phyloP scores from a whole-genome alignment of 208 protist species.

The Wallacemonas collosoma region DNA sequence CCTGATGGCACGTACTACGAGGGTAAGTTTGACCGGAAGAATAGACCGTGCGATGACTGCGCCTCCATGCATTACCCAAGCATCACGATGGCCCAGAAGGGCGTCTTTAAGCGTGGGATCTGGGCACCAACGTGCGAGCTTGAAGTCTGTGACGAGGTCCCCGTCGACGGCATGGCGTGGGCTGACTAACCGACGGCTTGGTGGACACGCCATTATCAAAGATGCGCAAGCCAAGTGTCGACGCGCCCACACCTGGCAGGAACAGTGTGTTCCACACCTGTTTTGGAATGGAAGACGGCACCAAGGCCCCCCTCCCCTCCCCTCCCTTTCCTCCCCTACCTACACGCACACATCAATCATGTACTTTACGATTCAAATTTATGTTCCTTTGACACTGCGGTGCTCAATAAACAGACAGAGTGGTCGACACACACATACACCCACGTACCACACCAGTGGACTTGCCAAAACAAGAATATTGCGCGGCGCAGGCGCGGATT shows the following conservation, averaged over 20 bases:
- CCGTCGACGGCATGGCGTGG: conserved; percentile 67
- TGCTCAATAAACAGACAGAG: not conserved
- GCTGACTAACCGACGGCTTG: conserved; percentile 23
- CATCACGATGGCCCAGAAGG: conserved; percentile 70
- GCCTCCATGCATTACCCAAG: conserved; percentile 80
- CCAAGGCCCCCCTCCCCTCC: too few relatives aligned
- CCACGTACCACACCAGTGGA: too few relatives aligned
- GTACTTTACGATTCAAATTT: conserved; percentile 8
- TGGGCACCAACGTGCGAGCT: conserved; percentile 77
- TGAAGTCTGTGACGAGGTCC: conserved; percentile 65
- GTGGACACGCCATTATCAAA: too few relatives aligned
- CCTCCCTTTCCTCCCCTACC: conserved; percentile 14
- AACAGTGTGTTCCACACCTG: too few relatives aligned
- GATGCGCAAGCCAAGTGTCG: too few relatives aligned
- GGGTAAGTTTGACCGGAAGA: conserved; percentile 88
- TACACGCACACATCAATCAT: not conserved
- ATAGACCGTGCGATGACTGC: conserved; percentile 69
- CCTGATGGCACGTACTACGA: conserved; percentile 88
- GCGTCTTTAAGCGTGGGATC: conserved; percentile 71
- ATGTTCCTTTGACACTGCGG: not conserved
- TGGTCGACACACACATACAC: not conserved
- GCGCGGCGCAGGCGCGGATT: too few relatives aligned
- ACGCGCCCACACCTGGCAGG: too few relatives aligned
- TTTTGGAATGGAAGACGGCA: too few relatives aligned
- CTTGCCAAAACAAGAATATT: too few relatives aligned